phyloP scores from a whole-genome alignment of 2,329 filamentous ascomycete species.

The Trichoderma polysporum region DNA sequence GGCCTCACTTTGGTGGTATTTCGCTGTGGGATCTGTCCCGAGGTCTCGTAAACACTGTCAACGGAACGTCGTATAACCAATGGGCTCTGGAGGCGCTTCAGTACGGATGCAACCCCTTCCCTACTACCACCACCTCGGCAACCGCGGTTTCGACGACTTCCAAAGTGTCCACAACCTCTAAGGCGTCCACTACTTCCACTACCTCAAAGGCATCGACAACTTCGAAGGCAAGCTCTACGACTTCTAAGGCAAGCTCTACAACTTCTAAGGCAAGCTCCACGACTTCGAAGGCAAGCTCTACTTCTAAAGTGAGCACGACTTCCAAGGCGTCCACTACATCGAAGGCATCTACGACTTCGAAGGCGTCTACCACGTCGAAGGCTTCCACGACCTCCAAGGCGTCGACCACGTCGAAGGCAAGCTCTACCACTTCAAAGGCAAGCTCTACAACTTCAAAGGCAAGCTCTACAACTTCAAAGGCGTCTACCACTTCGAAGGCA shows the following conservation, averaged over 20 bases:
- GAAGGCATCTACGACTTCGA: neutral
- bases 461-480: neutral
- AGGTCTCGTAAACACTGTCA: constrained; percentile 33
- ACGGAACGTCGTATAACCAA: constrained; percentile 40
- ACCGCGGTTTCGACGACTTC: neutral
- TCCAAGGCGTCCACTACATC: neutral
- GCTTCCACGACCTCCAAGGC: neutral
- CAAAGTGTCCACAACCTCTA: neutral
- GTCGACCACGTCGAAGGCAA: neutral
- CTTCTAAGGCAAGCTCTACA: neutral
- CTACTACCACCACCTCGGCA: constrained; percentile 27
- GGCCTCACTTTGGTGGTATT: constrained; percentile 45
- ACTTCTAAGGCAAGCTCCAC: neutral
- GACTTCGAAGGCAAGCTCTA: neutral
- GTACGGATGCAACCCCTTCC: constrained; percentile 37
- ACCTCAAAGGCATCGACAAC: constrained; percentile 1
- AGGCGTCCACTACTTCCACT: neutral
- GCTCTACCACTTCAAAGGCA: neutral
- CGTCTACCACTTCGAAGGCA: neutral
- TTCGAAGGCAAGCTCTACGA: neutral
- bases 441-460: neutral
- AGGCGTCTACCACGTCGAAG: neutral
- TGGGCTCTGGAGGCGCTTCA: constrained; percentile 39
- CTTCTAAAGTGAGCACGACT: neutral
- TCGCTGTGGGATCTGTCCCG: constrained; percentile 47